Conservation (phyloP, 2,329 filamentous ascomycete species). For the Microcera coccophila region DNA sequence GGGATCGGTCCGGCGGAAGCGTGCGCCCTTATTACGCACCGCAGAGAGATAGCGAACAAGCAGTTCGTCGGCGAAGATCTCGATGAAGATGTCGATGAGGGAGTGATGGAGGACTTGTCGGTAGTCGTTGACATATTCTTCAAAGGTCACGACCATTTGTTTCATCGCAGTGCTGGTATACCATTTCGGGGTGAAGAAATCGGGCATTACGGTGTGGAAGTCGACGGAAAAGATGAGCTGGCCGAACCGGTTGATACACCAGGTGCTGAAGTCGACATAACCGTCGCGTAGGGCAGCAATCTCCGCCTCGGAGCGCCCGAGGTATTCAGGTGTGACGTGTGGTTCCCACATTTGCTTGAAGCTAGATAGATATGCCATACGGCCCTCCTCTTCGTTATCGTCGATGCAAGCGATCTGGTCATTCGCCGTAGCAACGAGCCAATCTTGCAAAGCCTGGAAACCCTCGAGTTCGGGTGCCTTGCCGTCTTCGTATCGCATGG, state of each 20-base stretch:
- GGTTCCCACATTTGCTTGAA: constrained; percentile 82
- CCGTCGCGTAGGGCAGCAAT: constrained; percentile 75
- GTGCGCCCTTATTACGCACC: constrained; percentile 85
- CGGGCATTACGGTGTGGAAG: constrained; percentile 75
- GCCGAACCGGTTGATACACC: constrained; percentile 85
- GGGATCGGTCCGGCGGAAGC: constrained; percentile 80
- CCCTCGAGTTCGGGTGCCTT: constrained; percentile 56
- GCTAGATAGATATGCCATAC: constrained; percentile 76
- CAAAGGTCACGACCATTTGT: constrained; percentile 89
- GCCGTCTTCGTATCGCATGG: constrained; percentile 63
- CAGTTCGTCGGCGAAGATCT: constrained; percentile 89
- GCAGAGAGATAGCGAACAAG: constrained; percentile 78
- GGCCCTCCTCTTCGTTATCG: constrained; percentile 73
- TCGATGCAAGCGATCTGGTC: constrained; percentile 99
- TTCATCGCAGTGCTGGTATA: constrained; percentile 84
- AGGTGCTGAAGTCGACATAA: constrained; percentile 91
- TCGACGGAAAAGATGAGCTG: constrained; percentile 86
- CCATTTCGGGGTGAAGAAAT: constrained; percentile 91
- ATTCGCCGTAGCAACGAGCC: constrained; percentile 94
- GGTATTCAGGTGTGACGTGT: constrained; percentile 74
- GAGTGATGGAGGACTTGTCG: constrained; percentile 77
- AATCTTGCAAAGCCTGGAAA: constrained; percentile 83
- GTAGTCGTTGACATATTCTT: constrained; percentile 92
- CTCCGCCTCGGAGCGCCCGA: constrained; percentile 69
- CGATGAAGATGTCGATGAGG: constrained; percentile 84